Base-by-base conservation (phyloP, 2,329 filamentous ascomycete genomes). In the Aspergillus sclerotialis region DNA sequence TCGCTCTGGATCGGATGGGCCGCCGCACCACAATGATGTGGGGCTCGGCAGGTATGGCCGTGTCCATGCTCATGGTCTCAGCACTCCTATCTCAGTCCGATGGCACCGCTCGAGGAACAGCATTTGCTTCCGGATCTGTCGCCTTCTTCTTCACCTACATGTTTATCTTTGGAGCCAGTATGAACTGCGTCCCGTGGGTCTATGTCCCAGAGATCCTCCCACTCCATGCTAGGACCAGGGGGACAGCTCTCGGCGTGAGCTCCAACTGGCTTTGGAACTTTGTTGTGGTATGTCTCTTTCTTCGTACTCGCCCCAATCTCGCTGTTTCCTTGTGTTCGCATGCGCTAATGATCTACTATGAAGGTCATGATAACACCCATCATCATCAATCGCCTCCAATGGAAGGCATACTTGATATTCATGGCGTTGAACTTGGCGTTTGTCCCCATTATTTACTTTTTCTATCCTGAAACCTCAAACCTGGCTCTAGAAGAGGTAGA, bases 161-260 rank as follows among this genome's bases (percentile, higher is more conserved):
- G 61, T 49, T 64, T 12, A 56, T 63, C 28, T 67, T 64, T 35
- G 66, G 65, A 4, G 63, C 63, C 2, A 62, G 61, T 2, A 60
- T 63, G 3, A 70, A 70, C 39, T 67, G 63, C 38, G 66, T 72
- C 12, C 68, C 69, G 2, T 72, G 69, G 69, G 67, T 70, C 1
- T 69, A 68, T 39, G 65, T 68, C 3, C 66, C 68, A 1, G 68
- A 73, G 42, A 69, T 74, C 27, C 49, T 72, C 2, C 69, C 70
- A 1, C 56, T 72, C 4, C 66, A 70, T 38, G 68, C 67, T 4
- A 56, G 69, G 19, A 63, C 68, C 2, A 70, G 72, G 46, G n/a
- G n/a, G n/a, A n/a, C n/a, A n/a, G n/a, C n/a, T n/a, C n/a, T n/a
- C n/a, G n/a, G n/a, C n/a, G 69, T 69, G 11, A 68, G 70, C 18